A percentile compares a stretch with the other conserved stretches of the same genome.
Evolutionary conservation across 2,329 filamentous ascomycete species (phyloP).

Genomic region (Fusarium sp.): DNA sequence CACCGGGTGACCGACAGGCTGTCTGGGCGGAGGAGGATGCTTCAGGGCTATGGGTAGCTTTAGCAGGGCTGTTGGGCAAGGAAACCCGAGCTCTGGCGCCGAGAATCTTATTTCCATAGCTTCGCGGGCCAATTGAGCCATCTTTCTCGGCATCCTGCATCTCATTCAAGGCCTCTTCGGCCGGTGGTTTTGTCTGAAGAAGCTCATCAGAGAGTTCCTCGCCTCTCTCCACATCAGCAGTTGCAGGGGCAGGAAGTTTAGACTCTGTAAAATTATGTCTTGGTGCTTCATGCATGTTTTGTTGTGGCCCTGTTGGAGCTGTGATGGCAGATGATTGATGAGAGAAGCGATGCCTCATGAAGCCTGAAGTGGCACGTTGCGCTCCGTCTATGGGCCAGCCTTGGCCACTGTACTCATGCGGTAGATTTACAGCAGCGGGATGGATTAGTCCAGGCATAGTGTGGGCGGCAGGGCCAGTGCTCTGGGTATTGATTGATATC

Average conservation of each 20-base stretch:
- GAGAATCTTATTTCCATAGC: slow-evolving; percentile 10
- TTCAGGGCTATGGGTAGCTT: neutral
- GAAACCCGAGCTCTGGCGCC: slow-evolving; percentile 36
- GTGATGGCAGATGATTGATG: neutral
- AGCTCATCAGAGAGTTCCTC: slow-evolving; percentile 5
- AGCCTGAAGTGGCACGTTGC: slow-evolving; percentile 17
- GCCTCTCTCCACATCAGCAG: neutral
- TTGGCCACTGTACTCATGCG: slow-evolving; percentile 1
- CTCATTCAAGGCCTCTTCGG: slow-evolving; percentile 41
- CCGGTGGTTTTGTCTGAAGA: slow-evolving; percentile 45
- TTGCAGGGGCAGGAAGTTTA: neutral
- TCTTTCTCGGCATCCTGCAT: slow-evolving; percentile 3
- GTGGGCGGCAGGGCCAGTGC: neutral
- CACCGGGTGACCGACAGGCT: neutral
- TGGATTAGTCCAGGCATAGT: slow-evolving; percentile 15
- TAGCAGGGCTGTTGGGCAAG: slow-evolving; percentile 28
- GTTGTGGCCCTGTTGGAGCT: slow-evolving; percentile 7
- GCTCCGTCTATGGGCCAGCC: slow-evolving; percentile 7
- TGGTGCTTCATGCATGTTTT: slow-evolving; percentile 4
- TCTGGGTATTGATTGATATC: neutral
- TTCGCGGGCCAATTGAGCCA: slow-evolving; percentile 4
- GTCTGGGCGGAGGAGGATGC: neutral
- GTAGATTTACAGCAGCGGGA: slow-evolving; percentile 16
- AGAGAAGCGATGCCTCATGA: slow-evolving; percentile 4
- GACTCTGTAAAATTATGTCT: neutral